Evolutionary conservation across 345 rosid genomes (phyloP).

Genomic region (Trapa bicornis): DNA sequence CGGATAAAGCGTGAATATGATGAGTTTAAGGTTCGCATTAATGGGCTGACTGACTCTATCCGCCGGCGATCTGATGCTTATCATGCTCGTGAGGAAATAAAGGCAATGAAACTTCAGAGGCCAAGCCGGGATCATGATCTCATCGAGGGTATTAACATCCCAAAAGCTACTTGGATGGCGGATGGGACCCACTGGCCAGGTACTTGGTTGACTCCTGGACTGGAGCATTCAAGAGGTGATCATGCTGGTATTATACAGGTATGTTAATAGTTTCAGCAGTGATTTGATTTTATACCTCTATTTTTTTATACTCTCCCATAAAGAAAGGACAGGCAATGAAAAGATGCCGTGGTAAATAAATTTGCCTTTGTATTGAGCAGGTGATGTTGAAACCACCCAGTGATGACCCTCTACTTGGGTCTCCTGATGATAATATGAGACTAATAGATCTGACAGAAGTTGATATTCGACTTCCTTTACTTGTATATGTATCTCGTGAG

Average conservation of each 20-base stretch:
- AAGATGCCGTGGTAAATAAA: neutral
- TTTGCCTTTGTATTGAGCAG: slow-evolving; percentile 21
- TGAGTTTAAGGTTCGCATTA: slow-evolving; percentile 91
- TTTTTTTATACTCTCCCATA: neutral
- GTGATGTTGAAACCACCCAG: slow-evolving; percentile 98
- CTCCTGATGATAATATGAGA: slow-evolving; percentile 42
- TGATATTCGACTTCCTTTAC: slow-evolving; percentile 90
- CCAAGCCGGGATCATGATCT: slow-evolving; percentile 65
- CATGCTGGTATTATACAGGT: slow-evolving; percentile 68
- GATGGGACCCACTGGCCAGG: slow-evolving; percentile 99
- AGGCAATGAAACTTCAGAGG: slow-evolving; percentile 87
- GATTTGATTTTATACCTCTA: neutral
- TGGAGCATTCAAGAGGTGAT: slow-evolving; percentile 79
- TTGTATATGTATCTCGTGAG: slow-evolving; percentile 97
- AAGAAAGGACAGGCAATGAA: neutral
- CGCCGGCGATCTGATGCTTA: slow-evolving; percentile 94
- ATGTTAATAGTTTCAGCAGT: neutral
- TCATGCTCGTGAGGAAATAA: slow-evolving; percentile 90
- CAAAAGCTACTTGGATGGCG: slow-evolving; percentile 99
- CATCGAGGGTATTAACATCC: slow-evolving; percentile 62
- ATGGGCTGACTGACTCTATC: slow-evolving; percentile 87
- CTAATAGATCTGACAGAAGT: slow-evolving; percentile 62
- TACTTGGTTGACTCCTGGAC: slow-evolving; percentile 58
- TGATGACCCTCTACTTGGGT: slow-evolving; percentile 73
- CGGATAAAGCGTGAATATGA: slow-evolving; percentile 92